These are phyloP conservation scores for Perkinsus marinus DNA, from an alignment of 169 alveolate species.

Conservation along the genomic window DNA sequence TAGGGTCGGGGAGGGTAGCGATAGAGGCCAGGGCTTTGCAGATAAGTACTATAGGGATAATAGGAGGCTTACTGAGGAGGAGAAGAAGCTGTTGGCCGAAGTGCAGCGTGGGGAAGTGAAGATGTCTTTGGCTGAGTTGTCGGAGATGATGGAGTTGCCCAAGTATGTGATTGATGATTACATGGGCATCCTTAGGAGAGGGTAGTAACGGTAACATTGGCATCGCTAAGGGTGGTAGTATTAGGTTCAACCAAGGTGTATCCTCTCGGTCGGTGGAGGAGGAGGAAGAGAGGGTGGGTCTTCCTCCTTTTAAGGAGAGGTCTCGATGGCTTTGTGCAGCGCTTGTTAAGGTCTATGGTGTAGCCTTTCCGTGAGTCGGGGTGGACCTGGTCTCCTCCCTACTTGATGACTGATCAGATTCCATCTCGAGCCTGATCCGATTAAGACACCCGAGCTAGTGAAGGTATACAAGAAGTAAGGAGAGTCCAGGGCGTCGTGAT, in stretches of 20 bases:
- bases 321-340: neutral
- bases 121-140: neutral
- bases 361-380: neutral
- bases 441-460: neutral
- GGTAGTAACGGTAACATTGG: neutral
- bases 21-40: neutral
- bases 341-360: neutral
- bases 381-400: neutral
- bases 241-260: neutral
- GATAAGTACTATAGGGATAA: neutral
- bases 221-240: neutral
- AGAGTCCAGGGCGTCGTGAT: neutral
- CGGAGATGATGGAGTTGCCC: neutral
- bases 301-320: neutral
- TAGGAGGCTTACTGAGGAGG: neutral
- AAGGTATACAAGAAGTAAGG: neutral
- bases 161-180: neutral
- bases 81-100: neutral
- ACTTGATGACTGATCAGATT: neutral
- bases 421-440: neutral
- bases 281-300: neutral
- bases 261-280: neutral
- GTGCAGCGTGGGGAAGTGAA: neutral
- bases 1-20: neutral
- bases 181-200: neutral